Percentiles rank a stretch among this genome's conserved stretches.
phyloP scores from a whole-genome alignment of 139 green algal genomes.

The Eudorina sp. region DNA sequence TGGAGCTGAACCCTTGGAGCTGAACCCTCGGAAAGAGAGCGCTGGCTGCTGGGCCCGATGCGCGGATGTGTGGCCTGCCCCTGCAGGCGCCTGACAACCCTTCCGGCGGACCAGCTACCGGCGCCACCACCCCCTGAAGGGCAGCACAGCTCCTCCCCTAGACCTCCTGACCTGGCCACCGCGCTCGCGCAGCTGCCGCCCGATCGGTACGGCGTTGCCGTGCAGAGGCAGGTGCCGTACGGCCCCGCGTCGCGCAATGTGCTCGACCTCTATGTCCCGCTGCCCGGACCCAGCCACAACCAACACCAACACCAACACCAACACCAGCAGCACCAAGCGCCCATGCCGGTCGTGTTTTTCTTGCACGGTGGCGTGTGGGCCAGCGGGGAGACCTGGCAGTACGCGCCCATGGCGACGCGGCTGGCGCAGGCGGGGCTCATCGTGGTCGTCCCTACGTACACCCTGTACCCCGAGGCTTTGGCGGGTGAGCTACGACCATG shows the following conservation, averaged over 20 bases:
- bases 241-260: constrained; percentile 59
- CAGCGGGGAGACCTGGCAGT: constrained; percentile 77
- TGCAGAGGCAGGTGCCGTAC: constrained; percentile 65
- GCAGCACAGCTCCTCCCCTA: neutral
- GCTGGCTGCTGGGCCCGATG: no score
- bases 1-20: no score
- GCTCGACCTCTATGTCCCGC: constrained; percentile 83
- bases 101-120: neutral
- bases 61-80: neutral
- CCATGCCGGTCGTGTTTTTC: constrained; percentile 81
- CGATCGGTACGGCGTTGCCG: constrained; percentile 47
- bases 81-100: neutral
- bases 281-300: no score
- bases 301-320: constrained; percentile 3
- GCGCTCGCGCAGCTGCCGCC: neutral
- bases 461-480: constrained; percentile 75
- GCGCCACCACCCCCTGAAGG: neutral
- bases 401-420: constrained; percentile 73
- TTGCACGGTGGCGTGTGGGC: constrained; percentile 86
- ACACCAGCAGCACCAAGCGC: neutral
- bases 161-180: neutral
- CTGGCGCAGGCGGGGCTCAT: constrained; percentile 74
- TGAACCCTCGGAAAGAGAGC: no score
- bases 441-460: constrained; percentile 75
- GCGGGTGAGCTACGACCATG: no score